Evolutionary conservation across 805 yeast species (phyloP).

Genomic region (Kuraishia cidri): DNA sequence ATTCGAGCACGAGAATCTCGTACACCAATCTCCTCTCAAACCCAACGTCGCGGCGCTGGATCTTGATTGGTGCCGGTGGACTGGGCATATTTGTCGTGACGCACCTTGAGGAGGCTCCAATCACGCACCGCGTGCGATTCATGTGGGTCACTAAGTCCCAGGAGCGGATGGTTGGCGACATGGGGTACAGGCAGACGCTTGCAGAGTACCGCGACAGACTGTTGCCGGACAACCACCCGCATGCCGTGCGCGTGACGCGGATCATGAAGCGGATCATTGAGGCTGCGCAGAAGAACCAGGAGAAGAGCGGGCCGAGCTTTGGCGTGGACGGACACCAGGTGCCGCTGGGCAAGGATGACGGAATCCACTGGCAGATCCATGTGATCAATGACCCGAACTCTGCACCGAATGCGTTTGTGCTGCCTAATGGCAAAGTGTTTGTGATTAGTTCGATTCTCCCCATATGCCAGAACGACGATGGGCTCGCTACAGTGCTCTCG

Average conservation of each 20-base stretch:
- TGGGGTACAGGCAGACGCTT: conserved; percentile 53
- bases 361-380: conserved; percentile 60
- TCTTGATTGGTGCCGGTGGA: conserved; percentile 22
- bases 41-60: conserved; percentile 8
- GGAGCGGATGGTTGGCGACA: conserved; percentile 55
- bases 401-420: conserved; percentile 95
- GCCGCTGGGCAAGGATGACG: background rate
- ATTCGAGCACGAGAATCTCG: too few species aligned
- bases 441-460: conserved; percentile 74
- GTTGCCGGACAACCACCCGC: conserved; percentile 57
- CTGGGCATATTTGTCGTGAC: conserved; percentile 32
- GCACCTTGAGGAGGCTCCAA: conserved; percentile 73
- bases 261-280: conserved; percentile 60
- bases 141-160: conserved; percentile 62
- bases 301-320: conserved; percentile 12
- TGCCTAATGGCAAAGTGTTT: conserved; percentile 95
- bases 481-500: conserved; percentile 87
- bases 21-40: too few species aligned
- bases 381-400: conserved; percentile 67
- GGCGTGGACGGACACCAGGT: background rate
- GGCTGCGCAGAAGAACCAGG: conserved; percentile 36
- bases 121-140: conserved; percentile 62
- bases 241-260: conserved; percentile 40
- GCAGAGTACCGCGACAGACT: conserved; percentile 40
- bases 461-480: conserved; percentile 76